These are phyloP conservation scores for Lactarius sp. DNA, from an alignment of 768 basidiomycete genomes.

Conservation along the genomic window DNA sequence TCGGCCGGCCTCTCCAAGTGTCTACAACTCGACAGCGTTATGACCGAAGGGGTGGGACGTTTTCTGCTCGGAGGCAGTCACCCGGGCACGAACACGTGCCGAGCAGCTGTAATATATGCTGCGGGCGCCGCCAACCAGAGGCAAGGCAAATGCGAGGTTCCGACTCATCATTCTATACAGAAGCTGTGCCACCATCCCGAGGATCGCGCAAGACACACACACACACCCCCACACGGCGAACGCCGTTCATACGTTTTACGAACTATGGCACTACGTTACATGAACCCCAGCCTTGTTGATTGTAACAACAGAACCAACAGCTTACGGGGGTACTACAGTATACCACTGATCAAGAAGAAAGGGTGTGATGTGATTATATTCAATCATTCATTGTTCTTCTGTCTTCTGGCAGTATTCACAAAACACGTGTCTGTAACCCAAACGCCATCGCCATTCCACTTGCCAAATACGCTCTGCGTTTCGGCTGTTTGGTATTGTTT, in stretches of 20 bases:
- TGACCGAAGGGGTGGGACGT: not conserved
- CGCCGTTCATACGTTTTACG: slow-evolving; percentile 6
- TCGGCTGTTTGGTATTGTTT: too few species aligned
- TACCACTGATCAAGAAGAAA: not conserved
- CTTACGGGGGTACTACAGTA: not conserved
- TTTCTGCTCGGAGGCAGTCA: too few species aligned
- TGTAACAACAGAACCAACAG: not conserved
- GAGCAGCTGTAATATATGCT: not conserved
- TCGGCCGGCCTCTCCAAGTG: not conserved
- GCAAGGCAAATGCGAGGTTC: slow-evolving; percentile 4
- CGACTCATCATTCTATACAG: not conserved
- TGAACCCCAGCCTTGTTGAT: slow-evolving; percentile 5
- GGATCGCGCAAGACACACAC: slow-evolving; percentile 2
- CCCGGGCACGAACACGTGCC: slow-evolving; percentile 1
- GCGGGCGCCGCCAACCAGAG: not conserved
- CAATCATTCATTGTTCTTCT: too few species aligned
- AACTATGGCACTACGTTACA: not conserved
- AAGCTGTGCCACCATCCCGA: slow-evolving; percentile 5
- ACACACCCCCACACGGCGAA: not conserved
- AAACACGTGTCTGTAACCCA: too few species aligned
- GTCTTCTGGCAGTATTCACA: too few species aligned
- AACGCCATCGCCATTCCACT: too few species aligned
- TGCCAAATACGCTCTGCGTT: too few species aligned
- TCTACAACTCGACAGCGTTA: not conserved
- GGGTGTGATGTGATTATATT: too few species aligned